Percentiles rank a stretch among this genome's conserved stretches.
Conservation (phyloP, 2,329 filamentous ascomycete species). For the Pyricularia grisea region DNA sequence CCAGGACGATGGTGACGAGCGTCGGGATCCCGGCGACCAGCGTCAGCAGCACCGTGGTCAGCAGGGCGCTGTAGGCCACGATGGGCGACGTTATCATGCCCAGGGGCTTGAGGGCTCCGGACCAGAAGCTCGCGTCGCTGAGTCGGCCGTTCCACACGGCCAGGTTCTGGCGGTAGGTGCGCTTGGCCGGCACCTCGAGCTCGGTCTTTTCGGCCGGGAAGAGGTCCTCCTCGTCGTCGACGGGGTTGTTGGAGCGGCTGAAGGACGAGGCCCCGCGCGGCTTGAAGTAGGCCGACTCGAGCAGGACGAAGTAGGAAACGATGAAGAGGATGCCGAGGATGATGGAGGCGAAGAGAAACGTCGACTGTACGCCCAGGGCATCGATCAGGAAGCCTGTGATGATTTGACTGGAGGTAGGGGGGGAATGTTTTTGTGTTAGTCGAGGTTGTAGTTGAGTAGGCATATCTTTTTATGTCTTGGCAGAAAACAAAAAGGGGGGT, state of each 20-base stretch:
- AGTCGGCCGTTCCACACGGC: conserved; percentile 3
- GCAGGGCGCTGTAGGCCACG: conserved; percentile 4
- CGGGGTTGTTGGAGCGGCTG: not conserved
- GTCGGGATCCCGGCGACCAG: conserved; percentile 14
- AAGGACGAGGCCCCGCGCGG: not conserved
- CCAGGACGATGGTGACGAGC: conserved; percentile 34
- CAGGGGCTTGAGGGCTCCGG: conserved; percentile 3
- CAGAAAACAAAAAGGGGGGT: not conserved
- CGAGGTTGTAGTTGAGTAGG: no score
- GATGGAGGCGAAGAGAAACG: conserved; percentile 4
- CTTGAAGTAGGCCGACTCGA: conserved; percentile 6
- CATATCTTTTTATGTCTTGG: not conserved
- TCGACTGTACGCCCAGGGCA: conserved; percentile 1
- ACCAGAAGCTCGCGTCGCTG: conserved; percentile 6
- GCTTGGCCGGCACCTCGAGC: not conserved
- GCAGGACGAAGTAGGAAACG: conserved; percentile 3
- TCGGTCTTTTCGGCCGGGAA: not conserved
- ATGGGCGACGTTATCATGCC: conserved; percentile 4
- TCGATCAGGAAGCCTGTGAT: conserved; percentile 6
- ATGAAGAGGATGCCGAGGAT: conserved; percentile 4
- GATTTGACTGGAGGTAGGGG: not conserved
- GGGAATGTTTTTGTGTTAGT: not conserved
- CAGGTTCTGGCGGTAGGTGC: conserved; percentile 3
- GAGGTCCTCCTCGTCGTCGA: not conserved
- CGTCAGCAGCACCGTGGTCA: conserved; percentile 1